Evolutionary conservation across 768 basidiomycete species (phyloP).

Genomic region (Hypholoma sublateritium): DNA sequence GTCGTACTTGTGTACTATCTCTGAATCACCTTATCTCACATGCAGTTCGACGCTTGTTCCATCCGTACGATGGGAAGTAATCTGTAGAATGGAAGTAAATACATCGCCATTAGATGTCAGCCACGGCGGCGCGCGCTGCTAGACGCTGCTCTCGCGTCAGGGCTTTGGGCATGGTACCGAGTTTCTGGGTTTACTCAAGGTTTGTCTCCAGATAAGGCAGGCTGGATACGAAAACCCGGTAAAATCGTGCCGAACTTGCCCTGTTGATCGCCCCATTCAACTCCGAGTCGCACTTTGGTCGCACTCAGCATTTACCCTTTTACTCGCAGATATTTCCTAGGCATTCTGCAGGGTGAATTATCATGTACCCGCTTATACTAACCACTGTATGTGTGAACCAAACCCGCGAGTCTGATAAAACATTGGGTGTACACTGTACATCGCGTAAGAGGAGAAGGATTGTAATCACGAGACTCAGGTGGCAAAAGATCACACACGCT

Average conservation of each 20-base stretch:
- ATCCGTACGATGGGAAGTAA: background rate
- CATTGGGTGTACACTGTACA: no score
- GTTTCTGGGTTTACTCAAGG: conserved; percentile 1
- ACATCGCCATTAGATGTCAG: background rate
- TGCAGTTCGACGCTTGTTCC: background rate
- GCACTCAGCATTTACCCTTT: no score
- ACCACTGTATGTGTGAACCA: no score
- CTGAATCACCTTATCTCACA: background rate
- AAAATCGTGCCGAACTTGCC: conserved; percentile 3
- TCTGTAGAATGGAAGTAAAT: conserved; percentile 5
- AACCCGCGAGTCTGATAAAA: no score
- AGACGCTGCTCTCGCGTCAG: background rate
- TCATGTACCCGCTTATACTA: no score
- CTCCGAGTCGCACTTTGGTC: no score
- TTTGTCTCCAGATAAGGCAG: conserved; percentile 2
- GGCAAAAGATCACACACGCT: background rate
- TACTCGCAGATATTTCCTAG: no score
- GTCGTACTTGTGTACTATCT: background rate
- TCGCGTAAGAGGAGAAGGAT: no score
- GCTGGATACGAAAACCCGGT: conserved; percentile 9
- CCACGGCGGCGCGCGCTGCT: background rate
- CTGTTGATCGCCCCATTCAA: background rate
- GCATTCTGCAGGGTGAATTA: no score
- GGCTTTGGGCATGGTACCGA: conserved; percentile 7
- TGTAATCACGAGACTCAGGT: no score